Percentiles rank a stretch among this genome's conserved stretches.
Conservation (phyloP, 2,329 filamentous ascomycete genomes). For the Periconia sp. region DNA sequence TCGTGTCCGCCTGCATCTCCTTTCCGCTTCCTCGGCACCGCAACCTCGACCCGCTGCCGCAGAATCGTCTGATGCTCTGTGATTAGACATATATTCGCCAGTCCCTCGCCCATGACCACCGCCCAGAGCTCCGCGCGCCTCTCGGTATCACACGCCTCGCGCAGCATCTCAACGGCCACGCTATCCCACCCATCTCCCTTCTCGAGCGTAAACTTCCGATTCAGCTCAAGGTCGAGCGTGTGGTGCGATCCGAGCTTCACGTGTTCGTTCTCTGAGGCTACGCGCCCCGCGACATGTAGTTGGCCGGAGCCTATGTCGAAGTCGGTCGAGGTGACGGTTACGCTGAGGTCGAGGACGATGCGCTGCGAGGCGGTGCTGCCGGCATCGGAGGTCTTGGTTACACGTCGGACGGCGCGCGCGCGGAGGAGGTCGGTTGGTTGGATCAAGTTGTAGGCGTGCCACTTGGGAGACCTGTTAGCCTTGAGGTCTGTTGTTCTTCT, state of each 20-base stretch:
- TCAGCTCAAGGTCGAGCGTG: conserved; percentile 80
- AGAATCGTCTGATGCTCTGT: conserved; percentile 78
- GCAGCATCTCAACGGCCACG: conserved; percentile 75
- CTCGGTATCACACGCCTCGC: conserved; percentile 76
- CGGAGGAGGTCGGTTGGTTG: conserved; percentile 65
- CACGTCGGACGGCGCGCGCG: conserved; percentile 66
- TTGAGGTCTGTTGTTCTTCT: background rate
- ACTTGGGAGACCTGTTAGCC: conserved; percentile 49
- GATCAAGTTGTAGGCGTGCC: conserved; percentile 76
- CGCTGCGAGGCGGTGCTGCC: conserved; percentile 65
- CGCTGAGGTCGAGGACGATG: conserved; percentile 65
- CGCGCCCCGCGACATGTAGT: conserved; percentile 68
- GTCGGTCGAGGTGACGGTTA: conserved; percentile 66
- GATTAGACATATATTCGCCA: conserved; percentile 81
- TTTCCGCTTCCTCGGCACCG: conserved; percentile 68
- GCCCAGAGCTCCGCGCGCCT: conserved; percentile 82
- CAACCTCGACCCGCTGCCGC: conserved; percentile 68
- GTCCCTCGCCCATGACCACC: conserved; percentile 88
- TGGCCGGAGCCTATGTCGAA: conserved; percentile 70
- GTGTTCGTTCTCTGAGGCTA: conserved; percentile 66
- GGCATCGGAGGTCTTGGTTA: conserved; percentile 62
- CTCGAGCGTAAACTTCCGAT: conserved; percentile 83
- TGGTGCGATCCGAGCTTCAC: conserved; percentile 69
- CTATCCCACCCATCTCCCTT: conserved; percentile 87
- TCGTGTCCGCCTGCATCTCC: conserved; percentile 64